A percentile compares a stretch with the other conserved stretches of the same genome.
Conservation (phyloP, 192 early-diverging fungal genomes). For the Mortierella antarctica region DNA sequence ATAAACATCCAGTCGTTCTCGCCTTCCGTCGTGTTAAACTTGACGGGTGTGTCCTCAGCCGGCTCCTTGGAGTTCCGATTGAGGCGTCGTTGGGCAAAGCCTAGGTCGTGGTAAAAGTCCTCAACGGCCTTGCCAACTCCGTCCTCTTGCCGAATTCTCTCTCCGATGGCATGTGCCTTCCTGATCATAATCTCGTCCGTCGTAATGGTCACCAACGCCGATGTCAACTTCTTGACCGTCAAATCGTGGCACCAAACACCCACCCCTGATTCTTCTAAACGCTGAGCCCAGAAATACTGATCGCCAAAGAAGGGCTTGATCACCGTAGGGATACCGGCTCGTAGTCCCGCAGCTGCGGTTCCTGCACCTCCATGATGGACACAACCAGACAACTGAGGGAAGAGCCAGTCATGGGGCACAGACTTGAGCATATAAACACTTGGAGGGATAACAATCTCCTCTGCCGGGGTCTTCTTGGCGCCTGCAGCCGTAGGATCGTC, state of each 20-base stretch:
- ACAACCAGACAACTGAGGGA: slow-evolving; percentile 69
- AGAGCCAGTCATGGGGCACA: slow-evolving; percentile 85
- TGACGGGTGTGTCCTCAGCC: slow-evolving; percentile 35
- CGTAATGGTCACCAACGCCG: slow-evolving; percentile 60
- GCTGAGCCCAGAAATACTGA: slow-evolving; percentile 79
- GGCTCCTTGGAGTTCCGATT: slow-evolving; percentile 34
- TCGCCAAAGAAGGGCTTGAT: slow-evolving; percentile 80
- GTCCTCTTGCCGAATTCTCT: slow-evolving; percentile 67
- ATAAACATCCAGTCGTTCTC: slow-evolving; percentile 46
- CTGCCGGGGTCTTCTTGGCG: slow-evolving; percentile 29
- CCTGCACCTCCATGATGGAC: slow-evolving; percentile 87
- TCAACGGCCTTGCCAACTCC: slow-evolving; percentile 69
- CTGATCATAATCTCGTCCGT: slow-evolving; percentile 67
- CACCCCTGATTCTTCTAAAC: slow-evolving; percentile 71
- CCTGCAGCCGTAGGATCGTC: slow-evolving; percentile 11
- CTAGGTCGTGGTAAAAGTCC: slow-evolving; percentile 72
- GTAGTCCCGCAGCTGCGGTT: slow-evolving; percentile 78
- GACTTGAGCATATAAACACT: slow-evolving; percentile 66
- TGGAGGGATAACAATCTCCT: slow-evolving; percentile 58
- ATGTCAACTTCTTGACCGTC: slow-evolving; percentile 61
- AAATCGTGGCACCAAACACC: slow-evolving; percentile 69
- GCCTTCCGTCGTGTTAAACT: slow-evolving; percentile 26
- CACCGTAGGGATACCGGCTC: slow-evolving; percentile 76
- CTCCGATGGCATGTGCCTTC: slow-evolving; percentile 59
- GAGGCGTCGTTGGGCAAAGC: slow-evolving; percentile 57